phyloP scores from a whole-genome alignment of 768 basidiomycete species.

The Tephrocybe sp. region DNA sequence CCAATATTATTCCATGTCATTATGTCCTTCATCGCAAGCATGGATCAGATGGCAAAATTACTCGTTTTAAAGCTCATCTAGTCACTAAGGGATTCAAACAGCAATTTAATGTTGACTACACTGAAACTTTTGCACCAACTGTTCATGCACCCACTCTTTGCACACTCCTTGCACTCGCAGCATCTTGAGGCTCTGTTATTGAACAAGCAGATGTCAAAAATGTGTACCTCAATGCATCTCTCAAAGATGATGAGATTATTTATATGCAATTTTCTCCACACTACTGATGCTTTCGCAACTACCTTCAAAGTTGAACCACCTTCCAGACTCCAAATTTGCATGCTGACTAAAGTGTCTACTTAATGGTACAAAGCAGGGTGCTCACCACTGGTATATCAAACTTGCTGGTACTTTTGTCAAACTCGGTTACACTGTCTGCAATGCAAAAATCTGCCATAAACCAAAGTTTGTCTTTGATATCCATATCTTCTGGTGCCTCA shows the following conservation, averaged over 20 bases:
- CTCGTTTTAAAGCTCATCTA: slow-evolving; percentile 28
- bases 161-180: slow-evolving; percentile 6
- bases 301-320: not conserved
- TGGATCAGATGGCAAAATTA: not conserved
- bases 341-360: not conserved
- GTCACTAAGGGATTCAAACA: slow-evolving; percentile 30
- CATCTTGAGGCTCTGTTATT: not conserved
- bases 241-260: too few species aligned
- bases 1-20: not conserved
- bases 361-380: not conserved
- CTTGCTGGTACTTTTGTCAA: not conserved
- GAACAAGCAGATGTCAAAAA: too few species aligned
- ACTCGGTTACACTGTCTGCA: not conserved
- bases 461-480: too few species aligned
- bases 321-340: not conserved
- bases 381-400: not conserved
- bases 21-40: not conserved
- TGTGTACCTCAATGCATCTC: too few species aligned
- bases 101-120: slow-evolving; percentile 28
- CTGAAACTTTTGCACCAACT: too few species aligned
- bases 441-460: too few species aligned
- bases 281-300: not conserved
- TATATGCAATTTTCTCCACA: too few species aligned
- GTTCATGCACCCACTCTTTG: slow-evolving; percentile 19
- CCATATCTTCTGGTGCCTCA: too few species aligned